Evolutionary conservation across 768 basidiomycete species (phyloP), one percentile per base, ranked within the genome.

Genomic region (Boletus speciosus): DNA sequence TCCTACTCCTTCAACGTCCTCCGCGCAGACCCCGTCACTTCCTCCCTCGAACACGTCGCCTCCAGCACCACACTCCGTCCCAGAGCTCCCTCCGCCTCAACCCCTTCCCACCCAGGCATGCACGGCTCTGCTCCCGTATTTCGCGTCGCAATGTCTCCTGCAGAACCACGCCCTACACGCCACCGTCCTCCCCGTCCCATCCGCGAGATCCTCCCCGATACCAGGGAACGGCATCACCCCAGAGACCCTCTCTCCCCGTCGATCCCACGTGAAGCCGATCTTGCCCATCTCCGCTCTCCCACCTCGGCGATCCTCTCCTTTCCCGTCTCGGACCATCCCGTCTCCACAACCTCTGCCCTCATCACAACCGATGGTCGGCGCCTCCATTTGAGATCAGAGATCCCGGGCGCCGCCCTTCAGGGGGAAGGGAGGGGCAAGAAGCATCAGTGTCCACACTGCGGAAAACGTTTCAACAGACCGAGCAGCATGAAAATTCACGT

Each of bases 1-100:
- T 41, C 35, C 27, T 74, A 70, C 60, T 76, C 75, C 2, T 80
- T 77, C 66, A 74, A 73, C 59, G 74, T 78, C n/a, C 69, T 77
- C 36, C 71, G 75, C 19, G 74, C 78, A 6, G 73, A 76, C 55
- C 76, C 78, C 27, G 40, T 71, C 50, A 70, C 66, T 4, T 61
- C 73, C 4, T 77, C 78, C 10, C 70, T 78, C 10, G 70, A 78
- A 49, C 78, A 78, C 43, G 70, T 78, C 46, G 65, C 74, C 8
- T 75, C 78, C 34, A 76, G 74, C 60, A 71, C 69, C 21, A 74
- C 74, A 6, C 67, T 73, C 19, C 73, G 71, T 36, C 73, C 68
- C 10, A 64, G 73, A 15, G 62, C 64, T 0, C 51, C 64, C 42
- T 58, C 64, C 0, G 32, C 59, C 29, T 6, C 43, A 7, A 21